Percentiles rank a stretch among this genome's conserved stretches.
Conservation (phyloP, 495 filamentous ascomycete species). For the Neurospora hispaniola region DNA sequence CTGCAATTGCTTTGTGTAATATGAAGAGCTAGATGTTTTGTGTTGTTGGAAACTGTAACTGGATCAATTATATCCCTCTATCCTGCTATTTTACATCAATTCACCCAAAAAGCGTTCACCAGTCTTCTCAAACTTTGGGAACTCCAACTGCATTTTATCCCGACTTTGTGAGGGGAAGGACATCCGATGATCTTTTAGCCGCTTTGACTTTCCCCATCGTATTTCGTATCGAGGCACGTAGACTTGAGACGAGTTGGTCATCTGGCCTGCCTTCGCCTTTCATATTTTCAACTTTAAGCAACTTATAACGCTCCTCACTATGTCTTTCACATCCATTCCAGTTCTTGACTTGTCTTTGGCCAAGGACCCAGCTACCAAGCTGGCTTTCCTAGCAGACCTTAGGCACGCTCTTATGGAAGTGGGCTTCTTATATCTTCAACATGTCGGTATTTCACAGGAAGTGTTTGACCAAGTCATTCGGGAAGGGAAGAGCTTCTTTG, state of each 20-base stretch:
- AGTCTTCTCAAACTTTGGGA: neutral
- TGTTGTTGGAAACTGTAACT: neutral
- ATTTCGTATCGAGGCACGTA: neutral
- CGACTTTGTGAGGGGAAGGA: neutral
- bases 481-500: conserved; percentile 66
- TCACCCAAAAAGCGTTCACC: neutral
- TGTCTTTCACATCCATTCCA: conserved; percentile 69
- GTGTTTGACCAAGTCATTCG: conserved; percentile 57
- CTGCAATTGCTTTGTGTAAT: neutral
- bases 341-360: conserved; percentile 68
- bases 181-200: neutral
- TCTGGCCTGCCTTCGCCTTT: neutral
- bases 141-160: neutral
- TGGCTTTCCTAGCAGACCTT: conserved; percentile 59
- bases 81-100: neutral
- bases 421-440: conserved; percentile 85
- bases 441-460: conserved; percentile 62
- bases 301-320: conserved; percentile 8
- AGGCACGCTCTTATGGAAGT: conserved; percentile 78
- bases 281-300: neutral
- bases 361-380: conserved; percentile 55
- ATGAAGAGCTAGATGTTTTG: neutral
- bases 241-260: neutral
- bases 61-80: neutral
- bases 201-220: neutral